Conservation (phyloP, 495 filamentous ascomycete species). For the Achaetomiella virescens region DNA sequence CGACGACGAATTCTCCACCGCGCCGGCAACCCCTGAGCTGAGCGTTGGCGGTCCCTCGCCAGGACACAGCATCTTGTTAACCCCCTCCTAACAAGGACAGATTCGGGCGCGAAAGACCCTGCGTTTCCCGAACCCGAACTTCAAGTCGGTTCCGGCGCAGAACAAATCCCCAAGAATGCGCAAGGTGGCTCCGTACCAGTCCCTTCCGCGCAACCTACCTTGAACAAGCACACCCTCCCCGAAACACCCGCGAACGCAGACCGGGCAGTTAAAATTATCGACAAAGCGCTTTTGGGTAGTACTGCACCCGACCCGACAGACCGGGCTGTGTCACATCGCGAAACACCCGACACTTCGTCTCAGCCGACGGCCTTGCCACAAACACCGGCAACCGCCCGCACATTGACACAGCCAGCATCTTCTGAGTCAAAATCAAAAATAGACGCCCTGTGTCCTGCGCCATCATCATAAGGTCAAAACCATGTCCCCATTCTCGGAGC, state of each 20-base stretch:
- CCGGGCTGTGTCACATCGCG: background rate
- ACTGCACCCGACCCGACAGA: background rate
- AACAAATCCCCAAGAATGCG: background rate
- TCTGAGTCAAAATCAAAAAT: background rate
- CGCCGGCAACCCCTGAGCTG: conserved; percentile 36
- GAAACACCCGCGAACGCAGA: too few species aligned
- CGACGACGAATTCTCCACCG: conserved; percentile 27
- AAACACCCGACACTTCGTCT: background rate
- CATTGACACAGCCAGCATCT: background rate
- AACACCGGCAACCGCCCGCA: background rate
- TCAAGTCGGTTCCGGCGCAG: conserved; percentile 4
- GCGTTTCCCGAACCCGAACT: conserved; percentile 14
- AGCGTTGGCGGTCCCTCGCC: conserved; percentile 33
- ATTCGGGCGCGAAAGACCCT: conserved; percentile 15
- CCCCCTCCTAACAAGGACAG: conserved; percentile 16
- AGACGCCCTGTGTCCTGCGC: too few species aligned
- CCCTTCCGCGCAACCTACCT: too few species aligned
- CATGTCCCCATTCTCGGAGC: too few species aligned
- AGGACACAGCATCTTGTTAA: conserved; percentile 29
- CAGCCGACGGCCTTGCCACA: too few species aligned
- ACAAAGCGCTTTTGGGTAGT: background rate
- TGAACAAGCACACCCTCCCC: too few species aligned
- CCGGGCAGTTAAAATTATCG: too few species aligned
- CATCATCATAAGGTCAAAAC: too few species aligned
- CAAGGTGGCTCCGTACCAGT: background rate